phyloP scores from a whole-genome alignment of 768 basidiomycete genomes.

The Rhodotorula toruloides region DNA sequence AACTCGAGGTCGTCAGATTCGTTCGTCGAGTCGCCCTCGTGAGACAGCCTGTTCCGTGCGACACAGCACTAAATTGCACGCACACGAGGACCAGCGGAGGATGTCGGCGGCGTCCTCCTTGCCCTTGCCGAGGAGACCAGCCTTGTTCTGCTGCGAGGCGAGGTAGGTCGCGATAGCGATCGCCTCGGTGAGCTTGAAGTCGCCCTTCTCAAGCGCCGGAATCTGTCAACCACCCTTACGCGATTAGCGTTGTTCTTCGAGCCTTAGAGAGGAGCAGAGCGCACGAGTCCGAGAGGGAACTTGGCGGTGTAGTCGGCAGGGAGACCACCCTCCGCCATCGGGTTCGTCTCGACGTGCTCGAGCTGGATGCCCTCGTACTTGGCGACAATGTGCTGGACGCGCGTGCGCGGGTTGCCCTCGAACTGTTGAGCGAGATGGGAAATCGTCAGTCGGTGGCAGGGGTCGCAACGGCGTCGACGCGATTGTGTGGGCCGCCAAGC shows the following conservation, averaged over 20 bases:
- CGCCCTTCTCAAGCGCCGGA: conserved; percentile 75
- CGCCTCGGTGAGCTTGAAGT: conserved; percentile 72
- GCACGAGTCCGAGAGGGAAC: conserved; percentile 50
- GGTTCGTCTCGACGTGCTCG: conserved; percentile 36
- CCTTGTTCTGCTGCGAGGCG: conserved; percentile 53
- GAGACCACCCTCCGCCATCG: conserved; percentile 28
- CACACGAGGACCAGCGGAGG: conserved; percentile 77
- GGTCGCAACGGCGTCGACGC: background rate
- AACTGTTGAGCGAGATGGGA: background rate
- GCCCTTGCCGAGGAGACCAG: conserved; percentile 65
- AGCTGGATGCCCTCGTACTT: conserved; percentile 40
- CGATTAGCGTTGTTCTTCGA: background rate
- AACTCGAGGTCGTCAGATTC: background rate
- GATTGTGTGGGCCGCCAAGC: background rate
- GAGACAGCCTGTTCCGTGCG: background rate
- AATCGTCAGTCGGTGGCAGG: background rate
- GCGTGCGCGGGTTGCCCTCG: conserved; percentile 34
- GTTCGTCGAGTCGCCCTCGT: conserved; percentile 40
- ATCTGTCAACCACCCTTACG: conserved; percentile 53
- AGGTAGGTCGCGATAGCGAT: conserved; percentile 65
- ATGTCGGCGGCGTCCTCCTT: conserved; percentile 66
- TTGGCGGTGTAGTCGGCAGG: conserved; percentile 52
- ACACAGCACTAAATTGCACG: background rate
- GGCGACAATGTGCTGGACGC: conserved; percentile 30
- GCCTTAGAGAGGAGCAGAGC: background rate